Evolutionary conservation across 768 basidiomycete species (phyloP).

Genomic region (Boletus vinaceobasis): DNA sequence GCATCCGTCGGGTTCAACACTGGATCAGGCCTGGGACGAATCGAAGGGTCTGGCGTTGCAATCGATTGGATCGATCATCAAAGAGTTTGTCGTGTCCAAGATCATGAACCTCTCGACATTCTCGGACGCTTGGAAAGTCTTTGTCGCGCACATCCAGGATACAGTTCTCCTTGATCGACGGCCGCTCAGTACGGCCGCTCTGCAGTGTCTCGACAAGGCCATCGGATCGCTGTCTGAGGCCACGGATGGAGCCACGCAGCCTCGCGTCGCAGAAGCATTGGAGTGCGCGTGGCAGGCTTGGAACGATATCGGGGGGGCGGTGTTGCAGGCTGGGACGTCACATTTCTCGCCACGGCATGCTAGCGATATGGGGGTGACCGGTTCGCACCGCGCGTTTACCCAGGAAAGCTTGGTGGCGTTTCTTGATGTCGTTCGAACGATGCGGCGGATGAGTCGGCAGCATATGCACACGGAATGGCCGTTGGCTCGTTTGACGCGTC

Average conservation of each 20-base stretch:
- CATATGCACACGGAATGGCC: slow-evolving; percentile 59
- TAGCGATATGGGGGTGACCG: neutral
- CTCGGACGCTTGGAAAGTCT: slow-evolving; percentile 65
- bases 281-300: slow-evolving; percentile 70
- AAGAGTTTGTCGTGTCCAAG: slow-evolving; percentile 71
- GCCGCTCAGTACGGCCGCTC: slow-evolving; percentile 73
- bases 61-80: slow-evolving; percentile 80
- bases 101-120: slow-evolving; percentile 74
- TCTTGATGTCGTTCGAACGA: slow-evolving; percentile 65
- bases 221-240: slow-evolving; percentile 53
- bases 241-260: slow-evolving; percentile 29
- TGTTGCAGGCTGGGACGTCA: slow-evolving; percentile 33
- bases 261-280: slow-evolving; percentile 46
- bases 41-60: slow-evolving; percentile 82
- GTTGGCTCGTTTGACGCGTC: slow-evolving; percentile 55
- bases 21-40: slow-evolving; percentile 72
- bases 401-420: slow-evolving; percentile 86
- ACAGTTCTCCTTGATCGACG: slow-evolving; percentile 67
- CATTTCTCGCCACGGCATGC: slow-evolving; percentile 10
- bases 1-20: slow-evolving; percentile 11
- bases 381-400: slow-evolving; percentile 17
- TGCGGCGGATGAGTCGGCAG: slow-evolving; percentile 47
- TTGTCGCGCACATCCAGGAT: slow-evolving; percentile 70
- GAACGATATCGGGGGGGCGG: slow-evolving; percentile 57
- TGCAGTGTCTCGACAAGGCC: slow-evolving; percentile 80